Evolutionary conservation across 2,329 filamentous ascomycete genomes (phyloP), one percentile per base, ranked within the genome.

Genomic region (Orbilia ellipsospora): DNA sequence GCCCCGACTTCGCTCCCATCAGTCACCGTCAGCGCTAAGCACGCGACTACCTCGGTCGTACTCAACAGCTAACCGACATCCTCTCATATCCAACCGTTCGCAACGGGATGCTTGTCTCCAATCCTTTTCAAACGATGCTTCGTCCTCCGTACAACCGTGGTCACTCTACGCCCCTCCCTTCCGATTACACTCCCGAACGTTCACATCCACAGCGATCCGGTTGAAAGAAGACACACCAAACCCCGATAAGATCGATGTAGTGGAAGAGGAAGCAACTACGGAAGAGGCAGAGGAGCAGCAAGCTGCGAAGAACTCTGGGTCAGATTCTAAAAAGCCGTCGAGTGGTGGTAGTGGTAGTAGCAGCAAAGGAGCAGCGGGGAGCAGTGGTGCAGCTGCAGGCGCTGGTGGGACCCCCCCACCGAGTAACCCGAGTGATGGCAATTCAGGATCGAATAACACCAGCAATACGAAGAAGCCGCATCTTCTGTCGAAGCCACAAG

Each of bases 401-500:
- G 86, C 87, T 50, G 59, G 61, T 40, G 86, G 86, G 51, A 82
- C 83, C 18, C 83, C 84, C 78, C 85, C 82, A 73, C 85, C 86
- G 20, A 84, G 85, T 1, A 82, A 81, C 23, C 80, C 82, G 50
- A 84, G 86, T 15, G 86, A 86, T 65, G 89, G 90, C 78, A 87
- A 87, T 8, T 83, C 85, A 2, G 79, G 65, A 85, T 87, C 45
- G 89, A 90, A 79, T 87, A 90, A 23, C 88, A 90, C 59, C 90
- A 88, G 83, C 20, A 91, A 81, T 80, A 82, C 40, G 86, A 89
- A 40, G 80, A 82, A 57, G 82, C 84, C n/a, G 92, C 95, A 74
- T 89, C 89, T 80, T 90, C 91, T 23, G 86, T 98, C 45, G 89
- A 98, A 98, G 83, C 92, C 93, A 1, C 88, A 90, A 1, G 91